Conservation (phyloP, 441 rosid species). For the Arabidopsis hybrid region DNA sequence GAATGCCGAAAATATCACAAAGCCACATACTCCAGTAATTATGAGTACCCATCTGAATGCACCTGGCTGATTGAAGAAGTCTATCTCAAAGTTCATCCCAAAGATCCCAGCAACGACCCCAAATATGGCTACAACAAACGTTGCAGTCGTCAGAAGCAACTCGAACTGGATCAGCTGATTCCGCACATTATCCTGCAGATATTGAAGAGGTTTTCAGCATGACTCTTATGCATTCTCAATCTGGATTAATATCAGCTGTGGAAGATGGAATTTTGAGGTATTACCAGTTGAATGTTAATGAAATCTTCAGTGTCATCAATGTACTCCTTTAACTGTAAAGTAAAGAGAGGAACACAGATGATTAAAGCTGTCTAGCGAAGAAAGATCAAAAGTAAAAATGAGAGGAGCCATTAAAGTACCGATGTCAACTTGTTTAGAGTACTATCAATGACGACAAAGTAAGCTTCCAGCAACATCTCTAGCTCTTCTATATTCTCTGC, state of each 20-base stretch:
- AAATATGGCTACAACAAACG: constrained; percentile 93
- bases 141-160: constrained; percentile 90
- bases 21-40: constrained; percentile 70
- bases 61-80: constrained; percentile 65
- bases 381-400: neutral
- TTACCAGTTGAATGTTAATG: constrained; percentile 97
- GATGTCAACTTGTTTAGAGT: constrained; percentile 94
- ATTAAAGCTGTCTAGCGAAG: neutral
- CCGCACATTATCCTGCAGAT: constrained; percentile 87
- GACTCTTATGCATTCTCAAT: neutral
- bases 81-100: constrained; percentile 86
- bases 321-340: constrained; percentile 91
- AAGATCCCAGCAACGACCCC: constrained; percentile 98
- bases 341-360: constrained; percentile 8
- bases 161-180: constrained; percentile 97
- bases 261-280: constrained; percentile 8
- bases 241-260: neutral
- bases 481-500: constrained; percentile 87
- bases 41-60: constrained; percentile 94
- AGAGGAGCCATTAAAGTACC: constrained; percentile 52
- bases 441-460: constrained; percentile 96
- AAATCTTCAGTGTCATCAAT: constrained; percentile 98
- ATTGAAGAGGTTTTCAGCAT: neutral
- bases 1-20: constrained; percentile 73
- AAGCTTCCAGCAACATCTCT: constrained; percentile 99